Percentiles rank a stretch among this genome's conserved stretches.
Conservation (phyloP, 2,329 filamentous ascomycete species). For the Fusarium oxysporum region DNA sequence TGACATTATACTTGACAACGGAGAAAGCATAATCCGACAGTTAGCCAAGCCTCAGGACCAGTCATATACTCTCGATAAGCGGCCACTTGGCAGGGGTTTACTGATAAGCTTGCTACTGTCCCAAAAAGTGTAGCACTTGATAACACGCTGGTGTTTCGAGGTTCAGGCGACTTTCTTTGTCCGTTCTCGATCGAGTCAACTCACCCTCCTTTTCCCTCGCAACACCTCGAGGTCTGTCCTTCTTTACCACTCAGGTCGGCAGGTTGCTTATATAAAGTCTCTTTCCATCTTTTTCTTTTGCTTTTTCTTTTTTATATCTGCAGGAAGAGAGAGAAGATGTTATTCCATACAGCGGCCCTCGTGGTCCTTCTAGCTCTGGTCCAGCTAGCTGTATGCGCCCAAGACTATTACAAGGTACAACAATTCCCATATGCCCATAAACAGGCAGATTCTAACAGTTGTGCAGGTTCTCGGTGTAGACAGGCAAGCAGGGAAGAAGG, state of each 20-base stretch:
- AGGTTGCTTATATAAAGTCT: background rate
- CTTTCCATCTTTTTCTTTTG: background rate
- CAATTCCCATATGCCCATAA: background rate
- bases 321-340: constrained; percentile 56
- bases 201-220: constrained; percentile 8
- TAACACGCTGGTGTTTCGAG: constrained; percentile 53
- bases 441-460: constrained; percentile 4
- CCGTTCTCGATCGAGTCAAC: constrained; percentile 10
- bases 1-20: background rate
- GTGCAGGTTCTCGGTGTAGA: constrained; percentile 80
- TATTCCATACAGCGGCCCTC: constrained; percentile 62
- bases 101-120: constrained; percentile 32
- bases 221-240: constrained; percentile 7
- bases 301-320: constrained; percentile 23
- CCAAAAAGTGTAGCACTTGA: constrained; percentile 43
- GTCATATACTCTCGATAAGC: constrained; percentile 40
- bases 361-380: constrained; percentile 64
- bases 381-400: constrained; percentile 67
- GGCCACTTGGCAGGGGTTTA: constrained; percentile 14
- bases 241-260: constrained; percentile 12
- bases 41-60: constrained; percentile 33
- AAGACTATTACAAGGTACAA: constrained; percentile 84
- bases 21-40: constrained; percentile 24
- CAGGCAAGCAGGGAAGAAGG: constrained; percentile 82
- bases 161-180: constrained; percentile 26